Evolutionary conservation across 352 stramenopile species (phyloP), one percentile per base, ranked within the genome.

Genomic region (Pythium myriotylum): DNA sequence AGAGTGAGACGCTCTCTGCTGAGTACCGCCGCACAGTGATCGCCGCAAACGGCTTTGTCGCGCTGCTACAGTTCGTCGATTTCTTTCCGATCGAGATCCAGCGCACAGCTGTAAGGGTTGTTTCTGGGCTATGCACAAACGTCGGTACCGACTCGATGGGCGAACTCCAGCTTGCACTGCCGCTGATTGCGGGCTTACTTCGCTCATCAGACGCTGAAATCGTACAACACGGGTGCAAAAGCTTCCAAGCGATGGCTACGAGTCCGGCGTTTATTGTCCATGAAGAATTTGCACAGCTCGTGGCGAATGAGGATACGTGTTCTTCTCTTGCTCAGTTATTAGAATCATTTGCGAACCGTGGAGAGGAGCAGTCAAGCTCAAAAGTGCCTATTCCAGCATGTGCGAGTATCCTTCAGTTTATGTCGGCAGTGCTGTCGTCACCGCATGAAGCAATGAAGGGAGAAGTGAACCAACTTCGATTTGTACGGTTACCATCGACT

Each of bases 81-180:
- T 93, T 93, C 56, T 93, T 93, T 54, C 77, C 81, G 16, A 61
- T 90, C 37, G 81, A 89, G 47, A 89, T 86, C 32, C 84, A 93
- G 53, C 84, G 81, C 13, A 77, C 74, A 4, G 81, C 79, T 4
- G 80, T 76, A 2, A 70, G 71, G 0, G 79, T 90, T 19, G 81
- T 88, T 9, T 69, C 70, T 0, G 67, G 82, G 26, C 50, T 91
- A 14, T 89, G 81, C 46, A 79, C 63, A 0, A 68, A 85, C 29
- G 75, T 86, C 26, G 62, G 71, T 0, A 26, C 65, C 2, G 52
- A 62, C 1, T 52, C 67, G 0, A 54, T 77, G 47, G 48, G 59
- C 19, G 54, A 81, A 33, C 20, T 90, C n/a, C 50, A 65, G 4
- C 26, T 68, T 19, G 80, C 62, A 17, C 42, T 92, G 39, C 72